Base-by-base conservation (phyloP, 2,329 filamentous ascomycete genomes). In the Claviceps pazoutovae region DNA sequence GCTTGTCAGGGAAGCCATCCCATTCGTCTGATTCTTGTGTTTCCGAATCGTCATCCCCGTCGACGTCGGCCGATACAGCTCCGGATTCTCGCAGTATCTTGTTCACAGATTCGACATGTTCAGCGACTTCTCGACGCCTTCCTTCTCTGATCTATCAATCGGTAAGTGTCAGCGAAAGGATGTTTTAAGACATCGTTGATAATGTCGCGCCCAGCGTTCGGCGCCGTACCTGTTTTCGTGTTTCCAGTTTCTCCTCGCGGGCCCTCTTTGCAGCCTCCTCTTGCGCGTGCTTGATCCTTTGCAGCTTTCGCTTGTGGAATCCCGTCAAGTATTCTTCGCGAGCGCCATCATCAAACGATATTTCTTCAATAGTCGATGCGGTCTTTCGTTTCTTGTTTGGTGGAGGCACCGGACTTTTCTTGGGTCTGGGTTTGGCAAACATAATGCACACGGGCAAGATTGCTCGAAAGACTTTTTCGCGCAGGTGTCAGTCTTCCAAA, bases 231-330 rank as follows among this genome's bases (percentile, higher is more conserved):
- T 88, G 83, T 66, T 83, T 86, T 59, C 91, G 76, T 52, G 84
- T 73, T 53, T 78, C 72, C 53, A 90, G 77, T 63, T 78, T 86
- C 65, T 95, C 90, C 61, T 89, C 79, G 48, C 83, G 81, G 47
- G 83, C 88, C 64, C 78, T 82, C 67, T 88, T 84, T 46, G 80
- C 82, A 3, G 88, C 87, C 59, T 85, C 75, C 58, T 93, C 88
- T 63, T 93, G 86, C 1, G 91, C 91, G 67, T 83, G 75, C 71
- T 95, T 94, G 58, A 83, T 82, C 39, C 93, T 79, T 66, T 88
- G 85, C 50, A 86, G 71, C 68, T 96, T 97, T 67, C 93, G 84
- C 75, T 97, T 98, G 73, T 91, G 90, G 70, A 98, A 98, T 2
- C 93, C 93, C 0, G 89, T 96, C 53, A 98, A 75, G 64, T 87